These are phyloP conservation scores for Talaromyces borbonicus DNA, from an alignment of 495 filamentous ascomycete genomes.

Conservation along the genomic window DNA sequence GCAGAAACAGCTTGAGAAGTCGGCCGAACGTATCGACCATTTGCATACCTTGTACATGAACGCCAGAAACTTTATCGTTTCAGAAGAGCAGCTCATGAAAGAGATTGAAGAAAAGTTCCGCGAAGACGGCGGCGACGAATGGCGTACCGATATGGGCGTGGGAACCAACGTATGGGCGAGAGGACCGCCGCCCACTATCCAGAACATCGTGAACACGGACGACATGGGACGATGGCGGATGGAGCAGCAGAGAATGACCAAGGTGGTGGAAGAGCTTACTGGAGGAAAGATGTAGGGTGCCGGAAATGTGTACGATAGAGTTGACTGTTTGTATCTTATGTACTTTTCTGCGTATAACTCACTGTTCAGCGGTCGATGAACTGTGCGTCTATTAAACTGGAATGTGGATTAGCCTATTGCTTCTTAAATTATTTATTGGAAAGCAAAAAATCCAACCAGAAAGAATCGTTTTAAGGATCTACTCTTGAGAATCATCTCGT, in stretches of 20 bases:
- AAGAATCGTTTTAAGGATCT: too few species aligned
- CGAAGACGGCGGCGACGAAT: constrained; percentile 39
- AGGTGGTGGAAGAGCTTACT: constrained; percentile 57
- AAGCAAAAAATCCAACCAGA: too few species aligned
- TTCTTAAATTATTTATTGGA: too few species aligned
- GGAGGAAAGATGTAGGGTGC: constrained; percentile 50
- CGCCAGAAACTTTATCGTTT: constrained; percentile 55
- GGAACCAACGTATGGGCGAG: constrained; percentile 51
- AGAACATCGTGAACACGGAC: constrained; percentile 25
- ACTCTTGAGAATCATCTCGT: too few species aligned
- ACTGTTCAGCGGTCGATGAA: too few species aligned
- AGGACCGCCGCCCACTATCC: constrained; percentile 42
- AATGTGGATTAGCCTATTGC: too few species aligned
- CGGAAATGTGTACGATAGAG: background rate
- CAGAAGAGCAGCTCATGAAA: constrained; percentile 47
- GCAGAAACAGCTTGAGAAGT: constrained; percentile 26
- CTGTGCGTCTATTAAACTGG: too few species aligned
- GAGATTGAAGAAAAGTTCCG: constrained; percentile 54
- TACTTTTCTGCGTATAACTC: background rate
- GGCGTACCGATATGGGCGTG: constrained; percentile 29
- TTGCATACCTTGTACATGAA: constrained; percentile 57
- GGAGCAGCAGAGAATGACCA: constrained; percentile 47
- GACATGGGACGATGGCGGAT: constrained; percentile 33
- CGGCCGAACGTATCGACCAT: constrained; percentile 30
- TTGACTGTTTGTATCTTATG: background rate